phyloP scores from a whole-genome alignment of 2,329 filamentous ascomycete species.

The Xylaria hypoxylon region DNA sequence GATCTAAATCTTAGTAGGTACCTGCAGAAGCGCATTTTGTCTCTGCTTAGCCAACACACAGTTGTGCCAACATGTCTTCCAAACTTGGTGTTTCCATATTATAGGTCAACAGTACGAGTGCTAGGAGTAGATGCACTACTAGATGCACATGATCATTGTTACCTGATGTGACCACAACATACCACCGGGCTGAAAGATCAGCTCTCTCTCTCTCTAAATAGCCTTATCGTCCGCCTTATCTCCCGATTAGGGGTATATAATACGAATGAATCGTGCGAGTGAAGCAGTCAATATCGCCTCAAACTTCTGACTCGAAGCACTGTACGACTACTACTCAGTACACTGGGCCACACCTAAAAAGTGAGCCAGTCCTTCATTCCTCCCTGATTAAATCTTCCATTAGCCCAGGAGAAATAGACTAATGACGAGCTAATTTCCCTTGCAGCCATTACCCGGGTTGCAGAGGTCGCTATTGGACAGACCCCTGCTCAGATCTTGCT shows the following conservation, averaged over 20 bases:
- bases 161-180: conserved; percentile 5
- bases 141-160: neutral
- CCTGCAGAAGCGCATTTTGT: conserved; percentile 47
- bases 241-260: conserved; percentile 7
- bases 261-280: neutral
- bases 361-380: conserved; percentile 8
- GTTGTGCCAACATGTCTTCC: conserved; percentile 3
- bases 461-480: conserved; percentile 14
- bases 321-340: neutral
- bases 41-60: conserved; percentile 34
- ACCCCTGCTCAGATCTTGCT: conserved; percentile 35
- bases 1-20: conserved; percentile 33
- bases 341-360: conserved; percentile 1
- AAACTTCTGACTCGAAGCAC: conserved; percentile 9
- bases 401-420: neutral
- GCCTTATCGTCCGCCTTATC: conserved; percentile 5
- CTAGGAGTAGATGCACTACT: neutral
- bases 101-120: neutral
- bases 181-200: conserved; percentile 19
- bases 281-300: conserved; percentile 2
- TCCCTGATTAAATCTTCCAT: conserved; percentile 9
- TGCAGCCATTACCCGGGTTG: conserved; percentile 3
- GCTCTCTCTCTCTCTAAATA: conserved; percentile 14
- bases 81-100: conserved; percentile 24
- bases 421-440: conserved; percentile 36